Base-by-base conservation (phyloP, 108 stramenopile genomes). In the Aurantiochytrium sp. region DNA sequence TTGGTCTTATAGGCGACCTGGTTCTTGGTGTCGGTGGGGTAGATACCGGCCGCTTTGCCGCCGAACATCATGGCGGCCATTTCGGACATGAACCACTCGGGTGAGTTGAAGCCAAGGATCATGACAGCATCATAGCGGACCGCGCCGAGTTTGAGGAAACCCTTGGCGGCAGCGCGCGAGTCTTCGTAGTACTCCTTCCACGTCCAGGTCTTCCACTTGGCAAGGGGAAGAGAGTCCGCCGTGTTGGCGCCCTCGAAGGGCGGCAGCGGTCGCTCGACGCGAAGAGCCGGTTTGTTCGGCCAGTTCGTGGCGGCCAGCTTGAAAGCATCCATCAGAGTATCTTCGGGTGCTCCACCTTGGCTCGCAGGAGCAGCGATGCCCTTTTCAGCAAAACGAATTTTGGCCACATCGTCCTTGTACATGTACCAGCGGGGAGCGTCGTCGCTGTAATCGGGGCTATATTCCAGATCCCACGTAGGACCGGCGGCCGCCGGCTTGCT, bases 121-220 rank as follows among this genome's bases (percentile, higher is more conserved):
- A 35, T 59, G 45, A 88, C 35, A 53, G 88, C 91, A 47, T 94
- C 92, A 60, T 93, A 93, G 25, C 91, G 91, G 12, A 89, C 91
- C 44, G 95, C 93, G 3, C 94, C 95, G n/a, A 96, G 72, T 4
- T 92, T 72, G 58, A 96, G 76, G 5, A 96, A 88, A 19, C 93
- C 92, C 89, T 95, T 95, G 87, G 92, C 95, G 88, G 95, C 95
- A 64, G 19, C 18, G n/a, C 91, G 23, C 16, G 88, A 92, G 10
- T 93, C 76, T 18, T 87, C 45, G 18, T 88, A 58, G 89, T 94
- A 95, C 69, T 95, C 90, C 72, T 91, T 76, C 92, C 92, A 94
- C 4, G 93, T 93, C 47, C 58, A 92, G 29, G 45, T 73, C 44
- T 83, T 91, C 91, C 91, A 94, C 21, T 89, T 42, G 3, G n/a